Percentiles rank a stretch among this genome's conserved stretches.
Evolutionary conservation across 2,329 filamentous ascomycete species (phyloP).

Genomic region (Westerdykella sp.): DNA sequence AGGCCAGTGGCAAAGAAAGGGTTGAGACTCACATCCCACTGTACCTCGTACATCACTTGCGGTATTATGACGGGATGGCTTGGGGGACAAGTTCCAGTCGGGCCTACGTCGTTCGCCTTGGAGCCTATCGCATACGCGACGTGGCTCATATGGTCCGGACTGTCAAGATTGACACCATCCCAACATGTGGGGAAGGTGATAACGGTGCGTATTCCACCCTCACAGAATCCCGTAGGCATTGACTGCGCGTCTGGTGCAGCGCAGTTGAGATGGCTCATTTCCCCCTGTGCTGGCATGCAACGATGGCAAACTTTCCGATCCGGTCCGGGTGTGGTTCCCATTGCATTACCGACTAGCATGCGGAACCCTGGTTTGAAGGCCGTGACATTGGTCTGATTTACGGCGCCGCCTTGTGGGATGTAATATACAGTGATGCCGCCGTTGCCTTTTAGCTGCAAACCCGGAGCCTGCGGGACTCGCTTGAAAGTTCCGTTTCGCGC

Average conservation of each 20-base stretch:
- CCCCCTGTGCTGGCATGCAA: conserved; percentile 18
- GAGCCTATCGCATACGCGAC: conserved; percentile 5
- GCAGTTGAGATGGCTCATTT: conserved; percentile 19
- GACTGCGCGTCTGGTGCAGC: conserved; percentile 2
- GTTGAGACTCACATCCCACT: conserved; percentile 15
- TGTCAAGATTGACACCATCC: conserved; percentile 54
- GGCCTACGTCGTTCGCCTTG: conserved; percentile 17
- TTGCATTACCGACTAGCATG: conserved; percentile 11
- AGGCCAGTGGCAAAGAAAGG: neutral
- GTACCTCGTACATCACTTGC: conserved; percentile 28
- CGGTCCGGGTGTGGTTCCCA: neutral
- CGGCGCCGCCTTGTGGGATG: conserved; percentile 9
- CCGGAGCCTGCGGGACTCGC: conserved; percentile 18
- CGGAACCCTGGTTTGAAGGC: conserved; percentile 55
- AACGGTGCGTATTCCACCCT: conserved; percentile 54
- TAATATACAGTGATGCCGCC: conserved; percentile 28
- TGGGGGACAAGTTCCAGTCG: conserved; percentile 20
- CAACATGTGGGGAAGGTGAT: conserved; percentile 70
- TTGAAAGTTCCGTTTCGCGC: conserved; percentile 26
- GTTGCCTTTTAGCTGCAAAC: conserved; percentile 12
- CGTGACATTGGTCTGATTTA: conserved; percentile 37
- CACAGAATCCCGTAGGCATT: conserved; percentile 38
- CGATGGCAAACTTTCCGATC: conserved; percentile 21
- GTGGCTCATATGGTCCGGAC: conserved; percentile 48
- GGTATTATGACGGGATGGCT: conserved; percentile 24